Base-by-base conservation (phyloP, 129 eudicot species). In the Lonicera japonica region DNA sequence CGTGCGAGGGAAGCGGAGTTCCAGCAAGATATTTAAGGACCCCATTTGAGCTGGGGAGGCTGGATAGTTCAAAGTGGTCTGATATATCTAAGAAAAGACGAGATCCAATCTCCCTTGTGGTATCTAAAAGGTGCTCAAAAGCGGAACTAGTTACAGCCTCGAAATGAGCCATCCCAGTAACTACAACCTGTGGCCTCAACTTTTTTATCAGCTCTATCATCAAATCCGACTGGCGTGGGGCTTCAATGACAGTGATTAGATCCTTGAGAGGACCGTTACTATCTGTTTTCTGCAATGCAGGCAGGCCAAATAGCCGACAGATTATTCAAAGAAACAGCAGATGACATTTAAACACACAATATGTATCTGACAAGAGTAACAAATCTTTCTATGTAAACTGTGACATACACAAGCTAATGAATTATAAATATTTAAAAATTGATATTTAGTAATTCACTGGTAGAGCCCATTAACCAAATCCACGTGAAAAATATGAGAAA, bases 131-230 rank as follows among this genome's bases (percentile, higher is more conserved):
- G 70, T 77, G 90, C 83, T 82, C 90, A 76, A 92, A 92, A 54
- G 98, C 82, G n/a, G 98, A 86, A 69, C 96, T 87, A 14, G 98
- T 92, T 64, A 92, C 88, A 1, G 96, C 87, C 79, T 92, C 98
- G 65, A 80, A 92, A 40, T 78, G 83, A 54, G 90, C 91, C 58
- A 85, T 84, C 65, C 98, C 98, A 59, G 98, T 82, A 57, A 92
- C 95, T 41, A 92, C 98, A 63, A 92, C 96, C 72, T 92, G 95
- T 61, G 98, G 98, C 79, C 77, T 92, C 82, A 92, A 75, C 67
- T 87, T 92, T 75, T 76, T 88, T 66, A 87, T 87, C 64, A 92
- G 69, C 79, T 92, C 98, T 47, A 92, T 75, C 98, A 92, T 70
- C 77, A 82, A 78, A 82, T 92, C 98, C 65, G 98, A 92, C 72